Base-by-base conservation (phyloP, 306 rosid species). In the Glycine latifolia region DNA sequence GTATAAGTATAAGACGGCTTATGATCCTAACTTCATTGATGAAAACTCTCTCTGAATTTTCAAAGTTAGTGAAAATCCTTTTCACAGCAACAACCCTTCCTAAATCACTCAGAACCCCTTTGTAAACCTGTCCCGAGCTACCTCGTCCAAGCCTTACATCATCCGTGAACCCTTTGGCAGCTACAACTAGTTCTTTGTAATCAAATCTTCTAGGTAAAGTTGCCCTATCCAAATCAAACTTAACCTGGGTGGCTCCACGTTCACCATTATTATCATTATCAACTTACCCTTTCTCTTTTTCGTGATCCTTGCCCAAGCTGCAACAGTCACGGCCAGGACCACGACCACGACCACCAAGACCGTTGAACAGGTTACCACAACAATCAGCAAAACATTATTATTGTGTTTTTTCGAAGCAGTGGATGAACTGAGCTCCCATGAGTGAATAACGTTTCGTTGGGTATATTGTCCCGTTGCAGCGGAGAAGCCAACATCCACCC, bases 81-180 rank as follows among this genome's bases (percentile, higher is more conserved):
- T 90, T 90, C 16, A 86, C 90, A 1, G 87, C 91, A 16, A 90
- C 88, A 3, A 46, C 54, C 11, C 79, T 73, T n/a, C 79, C 80
- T 6, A 79, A 8, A 63, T 62, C 10, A 10, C 26, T 68, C 54
- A 84, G n/a, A 10, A 71, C 14, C 44, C 89, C 91, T 77, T 44
- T 73, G 82, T 82, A 89, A 53, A 87, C 92, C 16, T 77, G 83
- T 35, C 92, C 88, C 2, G 87, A 87, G 1, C 85, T 90, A 80
- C 90, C 93, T 66, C 48, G 48, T n/a, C 93, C 91, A 3, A 90
- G 85, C 87, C 37, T 79, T 33, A 65, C 82, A n/a, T 78, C 76
- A 2, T 81, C 55, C 3, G 84, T 84, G 12, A 90, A 88, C 1
- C 71, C 84, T 16, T 85, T 39, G 10, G 91, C 86, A 14, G 90